These are phyloP conservation scores for Penicillium fuscoglaucum DNA, from an alignment of 2,329 filamentous ascomycete species.

Conservation along the genomic window DNA sequence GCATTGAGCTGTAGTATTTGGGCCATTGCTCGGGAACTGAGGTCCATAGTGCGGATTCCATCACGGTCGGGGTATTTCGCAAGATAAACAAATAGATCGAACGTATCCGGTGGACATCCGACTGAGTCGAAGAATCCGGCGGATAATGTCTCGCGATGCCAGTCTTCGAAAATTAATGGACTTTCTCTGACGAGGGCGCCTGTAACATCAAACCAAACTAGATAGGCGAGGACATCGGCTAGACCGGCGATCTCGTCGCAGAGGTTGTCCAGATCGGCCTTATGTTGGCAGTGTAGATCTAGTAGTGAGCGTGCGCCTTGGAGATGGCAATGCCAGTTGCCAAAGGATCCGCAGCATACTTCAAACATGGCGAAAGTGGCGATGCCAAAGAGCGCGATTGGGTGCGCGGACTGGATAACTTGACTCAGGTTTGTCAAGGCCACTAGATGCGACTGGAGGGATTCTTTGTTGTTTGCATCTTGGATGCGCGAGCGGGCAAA, in stretches of 20 bases:
- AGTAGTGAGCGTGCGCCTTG: conserved; percentile 44
- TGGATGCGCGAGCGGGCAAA: conserved; percentile 28
- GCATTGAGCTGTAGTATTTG: conserved; percentile 23
- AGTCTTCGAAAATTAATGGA: conserved; percentile 43
- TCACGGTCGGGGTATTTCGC: conserved; percentile 28
- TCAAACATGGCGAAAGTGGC: conserved; percentile 49
- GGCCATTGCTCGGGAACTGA: conserved; percentile 19
- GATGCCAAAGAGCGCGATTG: conserved; percentile 47
- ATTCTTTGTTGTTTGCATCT: conserved; percentile 20
- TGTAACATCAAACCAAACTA: conserved; percentile 46
- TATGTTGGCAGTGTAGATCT: conserved; percentile 42
- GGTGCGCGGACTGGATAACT: conserved; percentile 43
- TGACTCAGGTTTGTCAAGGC: conserved; percentile 42
- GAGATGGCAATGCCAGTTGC: conserved; percentile 40
- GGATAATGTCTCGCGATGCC: conserved; percentile 41
- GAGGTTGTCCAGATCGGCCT: conserved; percentile 37
- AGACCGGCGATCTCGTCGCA: conserved; percentile 38
- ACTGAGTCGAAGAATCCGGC: conserved; percentile 40
- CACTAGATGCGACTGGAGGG: conserved; percentile 33
- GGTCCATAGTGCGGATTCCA: conserved; percentile 2
- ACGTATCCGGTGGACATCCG: conserved; percentile 42
- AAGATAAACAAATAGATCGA: conserved; percentile 39
- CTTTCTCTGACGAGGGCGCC: conserved; percentile 31
- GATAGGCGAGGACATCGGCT: conserved; percentile 41
- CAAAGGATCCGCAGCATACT: conserved; percentile 47